Base-by-base conservation (phyloP, 2,329 filamentous ascomycete genomes). In the Chrysoporthe austroafricana region DNA sequence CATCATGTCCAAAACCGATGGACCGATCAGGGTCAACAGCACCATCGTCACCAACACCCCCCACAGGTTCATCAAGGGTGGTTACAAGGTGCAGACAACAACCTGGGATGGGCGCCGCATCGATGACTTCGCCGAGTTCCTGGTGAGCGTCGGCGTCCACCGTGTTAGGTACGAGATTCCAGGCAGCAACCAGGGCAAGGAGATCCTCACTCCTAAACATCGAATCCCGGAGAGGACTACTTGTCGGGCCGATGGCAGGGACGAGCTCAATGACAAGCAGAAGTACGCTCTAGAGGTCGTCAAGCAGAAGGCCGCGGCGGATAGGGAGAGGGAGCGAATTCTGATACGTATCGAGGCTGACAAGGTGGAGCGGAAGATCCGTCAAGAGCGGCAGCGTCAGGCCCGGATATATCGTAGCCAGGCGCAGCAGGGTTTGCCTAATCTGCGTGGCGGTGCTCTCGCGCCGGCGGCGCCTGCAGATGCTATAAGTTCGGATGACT, bases 11-110 rank as follows among this genome's bases (percentile, higher is more conserved):
- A 68, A 64, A 52, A 60, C 39, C 4, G 50, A 56, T 34, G 43
- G 62, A 4, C 48, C 48, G 43, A 50, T 54, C 11, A 64, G 21
- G 7, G 52, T 68, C 60, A 73, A 67, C 64, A 13, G 63, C 39
- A 66, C 52, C 9, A 68, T 72, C 42, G 32, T 72, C 21, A 56
- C 46, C 54, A 71, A 72, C 59, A 72, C 72, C 5, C 71, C 71
- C 5, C 71, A 73, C 62, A 64, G 66, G 21, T 72, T 73, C 65
- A 72, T 73, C 16, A 67, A 68, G 3, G 72, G 72, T 14, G 72
- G 72, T 32, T 72, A 69, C 63, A 72, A 69, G 62, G 14, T 64
- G 2, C 63, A 63, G 57, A 70, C 70, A 4, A 43, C 43, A 0
- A 67, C 63, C 2, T 70, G 71, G 67, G 71, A 72, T 16, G 72